Conservation (phyloP, 106 monocot genomes). For the Apostasia shenzhenica region DNA sequence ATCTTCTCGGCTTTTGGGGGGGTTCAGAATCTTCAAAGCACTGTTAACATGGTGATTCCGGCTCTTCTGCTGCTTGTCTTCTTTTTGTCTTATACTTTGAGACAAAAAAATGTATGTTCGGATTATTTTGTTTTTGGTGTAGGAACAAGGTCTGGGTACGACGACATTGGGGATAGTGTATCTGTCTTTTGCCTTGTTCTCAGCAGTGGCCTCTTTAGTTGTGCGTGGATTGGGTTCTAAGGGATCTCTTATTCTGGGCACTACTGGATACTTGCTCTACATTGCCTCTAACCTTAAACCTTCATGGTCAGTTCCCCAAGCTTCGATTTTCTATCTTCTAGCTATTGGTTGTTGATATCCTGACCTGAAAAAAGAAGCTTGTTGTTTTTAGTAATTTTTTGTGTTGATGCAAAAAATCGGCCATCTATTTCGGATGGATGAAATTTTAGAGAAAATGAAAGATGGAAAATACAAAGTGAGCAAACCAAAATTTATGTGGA, state of each 20-base stretch:
- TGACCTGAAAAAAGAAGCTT: too few relatives aligned
- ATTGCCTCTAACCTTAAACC: conserved; percentile 85
- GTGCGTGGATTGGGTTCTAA: conserved; percentile 63
- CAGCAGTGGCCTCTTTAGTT: conserved; percentile 60
- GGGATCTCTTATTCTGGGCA: conserved; percentile 65
- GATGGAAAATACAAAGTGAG: too few relatives aligned
- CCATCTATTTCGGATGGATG: too few relatives aligned
- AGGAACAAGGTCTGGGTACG: conserved; percentile 75
- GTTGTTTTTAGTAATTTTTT: too few relatives aligned
- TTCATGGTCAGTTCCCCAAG: conserved; percentile 39
- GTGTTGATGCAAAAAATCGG: too few relatives aligned
- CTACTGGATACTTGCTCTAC: conserved; percentile 81
- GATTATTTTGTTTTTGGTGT: background rate
- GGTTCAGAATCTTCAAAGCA: conserved; percentile 90
- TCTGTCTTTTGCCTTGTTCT: conserved; percentile 78
- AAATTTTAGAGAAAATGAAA: too few relatives aligned
- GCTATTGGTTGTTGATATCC: background rate
- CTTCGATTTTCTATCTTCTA: background rate
- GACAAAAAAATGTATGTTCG: too few relatives aligned
- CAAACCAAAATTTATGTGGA: too few relatives aligned
- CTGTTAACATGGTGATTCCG: conserved; percentile 60
- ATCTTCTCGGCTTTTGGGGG: conserved; percentile 86
- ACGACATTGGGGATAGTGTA: conserved; percentile 90
- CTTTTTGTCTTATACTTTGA: background rate
- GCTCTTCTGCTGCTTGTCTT: background rate